Conservation (phyloP, 2,329 filamentous ascomycete genomes). For the Microdochium nivale region DNA sequence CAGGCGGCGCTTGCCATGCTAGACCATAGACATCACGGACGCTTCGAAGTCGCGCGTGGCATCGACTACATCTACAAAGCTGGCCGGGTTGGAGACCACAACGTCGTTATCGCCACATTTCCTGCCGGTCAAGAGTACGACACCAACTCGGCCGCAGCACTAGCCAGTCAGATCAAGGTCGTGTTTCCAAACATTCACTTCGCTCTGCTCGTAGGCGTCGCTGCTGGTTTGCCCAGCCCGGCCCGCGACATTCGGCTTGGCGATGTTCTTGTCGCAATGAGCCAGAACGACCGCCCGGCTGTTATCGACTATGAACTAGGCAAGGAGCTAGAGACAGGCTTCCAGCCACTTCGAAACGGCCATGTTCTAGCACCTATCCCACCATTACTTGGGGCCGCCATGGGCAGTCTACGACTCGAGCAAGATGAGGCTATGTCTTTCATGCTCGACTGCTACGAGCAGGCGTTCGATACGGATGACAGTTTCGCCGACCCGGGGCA, state of each 20-base stretch:
- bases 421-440: conserved; percentile 2
- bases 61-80: not conserved
- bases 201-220: conserved; percentile 19
- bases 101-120: not conserved
- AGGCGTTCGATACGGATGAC: not conserved
- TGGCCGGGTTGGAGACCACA: not conserved
- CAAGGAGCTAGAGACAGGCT: conserved; percentile 3
- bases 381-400: conserved; percentile 5
- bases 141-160: not conserved
- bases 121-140: not conserved
- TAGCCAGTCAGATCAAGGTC: not conserved
- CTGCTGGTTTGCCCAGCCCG: conserved; percentile 14
- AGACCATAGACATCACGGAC: not conserved
- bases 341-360: not conserved
- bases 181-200: conserved; percentile 16
- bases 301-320: conserved; percentile 1
- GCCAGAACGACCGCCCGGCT: not conserved
- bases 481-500: not conserved
- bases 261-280: not conserved
- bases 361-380: conserved; percentile 4
- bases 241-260: not conserved
- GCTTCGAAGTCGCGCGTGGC: not conserved
- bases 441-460: not conserved
- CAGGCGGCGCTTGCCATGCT: not conserved
- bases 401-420: not conserved